Evolutionary conservation across 306 rosid species (phyloP).

Genomic region (Begonia loranthoides): DNA sequence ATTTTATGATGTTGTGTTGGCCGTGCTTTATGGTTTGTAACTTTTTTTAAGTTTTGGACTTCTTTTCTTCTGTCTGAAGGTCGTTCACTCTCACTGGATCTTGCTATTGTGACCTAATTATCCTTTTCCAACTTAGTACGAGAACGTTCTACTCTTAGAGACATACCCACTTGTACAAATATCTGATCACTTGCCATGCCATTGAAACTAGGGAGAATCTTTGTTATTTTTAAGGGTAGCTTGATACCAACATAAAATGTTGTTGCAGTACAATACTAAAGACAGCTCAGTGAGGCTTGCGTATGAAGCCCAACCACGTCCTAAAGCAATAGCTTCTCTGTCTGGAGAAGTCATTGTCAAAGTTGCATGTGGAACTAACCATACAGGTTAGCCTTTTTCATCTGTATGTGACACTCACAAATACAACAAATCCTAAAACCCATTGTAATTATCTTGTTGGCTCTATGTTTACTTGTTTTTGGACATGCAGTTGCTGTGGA

Average conservation of each 20-base stretch:
- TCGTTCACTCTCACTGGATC: no score
- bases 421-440: neutral
- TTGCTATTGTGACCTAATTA: no score
- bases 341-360: conserved; percentile 75
- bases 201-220: no score
- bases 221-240: no score
- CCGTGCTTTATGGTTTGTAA: no score
- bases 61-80: no score
- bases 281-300: conserved; percentile 90
- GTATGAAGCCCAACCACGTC: conserved; percentile 96
- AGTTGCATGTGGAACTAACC: conserved; percentile 91
- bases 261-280: conserved; percentile 78
- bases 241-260: conserved; percentile 14
- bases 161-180: no score
- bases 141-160: no score
- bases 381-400: conserved; percentile 39
- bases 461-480: conserved; percentile 6
- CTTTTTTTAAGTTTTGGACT: no score
- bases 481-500: conserved; percentile 76
- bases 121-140: no score
- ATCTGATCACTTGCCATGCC: no score
- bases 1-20: no score
- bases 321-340: conserved; percentile 71
- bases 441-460: neutral
- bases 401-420: neutral